Percentiles rank a stretch among this genome's conserved stretches.
These are phyloP conservation scores for Aspergillus nidulans DNA, from an alignment of 495 filamentous ascomycete genomes.

Conservation along the genomic window DNA sequence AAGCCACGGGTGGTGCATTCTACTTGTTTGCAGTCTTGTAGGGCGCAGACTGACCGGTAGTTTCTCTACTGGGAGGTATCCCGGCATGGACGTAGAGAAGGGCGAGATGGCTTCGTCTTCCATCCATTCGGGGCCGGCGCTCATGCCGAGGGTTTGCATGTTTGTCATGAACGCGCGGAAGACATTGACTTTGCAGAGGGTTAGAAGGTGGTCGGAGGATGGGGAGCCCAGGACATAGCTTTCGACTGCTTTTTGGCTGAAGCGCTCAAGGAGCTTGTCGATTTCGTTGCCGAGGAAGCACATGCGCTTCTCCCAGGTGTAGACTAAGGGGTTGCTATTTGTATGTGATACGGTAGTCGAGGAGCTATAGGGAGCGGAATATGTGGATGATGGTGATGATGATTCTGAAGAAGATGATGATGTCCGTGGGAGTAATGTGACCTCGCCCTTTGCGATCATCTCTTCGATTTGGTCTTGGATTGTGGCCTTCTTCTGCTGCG, in stretches of 20 bases:
- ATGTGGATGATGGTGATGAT: not conserved
- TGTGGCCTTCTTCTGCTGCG: not conserved
- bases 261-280: slow-evolving; percentile 16
- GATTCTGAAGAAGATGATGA: not conserved
- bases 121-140: slow-evolving; percentile 20
- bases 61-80: slow-evolving; percentile 7
- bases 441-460: slow-evolving; percentile 7
- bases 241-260: slow-evolving; percentile 26
- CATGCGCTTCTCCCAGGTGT: not conserved
- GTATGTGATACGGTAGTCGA: not conserved
- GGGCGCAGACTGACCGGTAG: slow-evolving; percentile 42
- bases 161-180: slow-evolving; percentile 33
- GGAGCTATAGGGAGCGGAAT: not conserved
- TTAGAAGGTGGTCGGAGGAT: slow-evolving; percentile 37
- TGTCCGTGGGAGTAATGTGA: not conserved
- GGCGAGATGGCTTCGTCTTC: slow-evolving; percentile 30
- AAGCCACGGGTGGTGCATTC: slow-evolving; percentile 49
- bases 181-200: slow-evolving; percentile 39
- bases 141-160: slow-evolving; percentile 21
- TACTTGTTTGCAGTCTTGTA: slow-evolving; percentile 38
- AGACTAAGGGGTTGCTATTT: not conserved
- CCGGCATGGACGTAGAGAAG: slow-evolving; percentile 20
- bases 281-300: slow-evolving; percentile 4
- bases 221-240: slow-evolving; percentile 30
- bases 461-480: slow-evolving; percentile 3